Evolutionary conservation across 2,329 filamentous ascomycete genomes (phyloP).

Genomic region (Chaetoscypha palmicola): DNA sequence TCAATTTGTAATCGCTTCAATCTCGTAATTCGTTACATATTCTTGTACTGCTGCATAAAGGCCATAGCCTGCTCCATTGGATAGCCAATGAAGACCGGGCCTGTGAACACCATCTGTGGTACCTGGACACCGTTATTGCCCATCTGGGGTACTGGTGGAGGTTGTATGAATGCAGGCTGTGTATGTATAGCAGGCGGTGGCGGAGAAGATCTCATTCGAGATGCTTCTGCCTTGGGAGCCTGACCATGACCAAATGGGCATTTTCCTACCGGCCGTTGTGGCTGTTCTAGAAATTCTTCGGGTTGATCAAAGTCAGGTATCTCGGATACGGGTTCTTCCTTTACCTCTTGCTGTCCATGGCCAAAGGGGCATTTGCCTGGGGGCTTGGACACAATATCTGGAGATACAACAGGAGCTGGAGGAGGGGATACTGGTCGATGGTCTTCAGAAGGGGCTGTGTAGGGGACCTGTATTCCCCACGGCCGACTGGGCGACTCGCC

Average conservation of each 20-base stretch:
- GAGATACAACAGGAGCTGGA: constrained; percentile 44
- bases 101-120: constrained; percentile 80
- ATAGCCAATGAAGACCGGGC: constrained; percentile 91
- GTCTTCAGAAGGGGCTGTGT: constrained; percentile 35
- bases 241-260: constrained; percentile 32
- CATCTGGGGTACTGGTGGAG: constrained; percentile 27
- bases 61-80: constrained; percentile 73
- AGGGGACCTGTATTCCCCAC: constrained; percentile 83
- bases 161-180: background rate
- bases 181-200: constrained; percentile 1
- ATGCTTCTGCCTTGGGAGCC: constrained; percentile 8
- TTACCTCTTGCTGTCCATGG: constrained; percentile 17
- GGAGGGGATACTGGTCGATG: constrained; percentile 47
- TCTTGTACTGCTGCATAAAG: constrained; percentile 51
- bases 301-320: constrained; percentile 2
- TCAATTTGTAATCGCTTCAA: constrained; percentile 2
- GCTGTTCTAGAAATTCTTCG: background rate
- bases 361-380: constrained; percentile 51
- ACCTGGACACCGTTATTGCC: constrained; percentile 10
- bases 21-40: constrained; percentile 15
- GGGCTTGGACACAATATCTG: constrained; percentile 25
- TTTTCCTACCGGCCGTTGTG: constrained; percentile 17
- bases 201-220: constrained; percentile 8
- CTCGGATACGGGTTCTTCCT: constrained; percentile 7
- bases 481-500: constrained; percentile 89